Conservation (phyloP, 768 basidiomycete genomes). For the Naematelia aurantialba region DNA sequence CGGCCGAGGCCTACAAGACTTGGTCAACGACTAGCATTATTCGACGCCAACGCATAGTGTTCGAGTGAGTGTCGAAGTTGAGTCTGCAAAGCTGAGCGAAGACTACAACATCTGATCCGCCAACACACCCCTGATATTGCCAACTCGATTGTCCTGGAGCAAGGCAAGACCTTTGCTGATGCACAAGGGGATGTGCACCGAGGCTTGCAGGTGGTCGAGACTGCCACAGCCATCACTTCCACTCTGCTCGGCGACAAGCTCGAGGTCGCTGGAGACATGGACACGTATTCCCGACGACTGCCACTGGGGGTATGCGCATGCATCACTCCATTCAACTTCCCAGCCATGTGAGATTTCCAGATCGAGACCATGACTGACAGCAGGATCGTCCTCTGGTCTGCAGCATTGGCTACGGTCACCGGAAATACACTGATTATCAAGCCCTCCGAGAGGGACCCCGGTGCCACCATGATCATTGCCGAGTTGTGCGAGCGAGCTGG, state of each 20-base stretch:
- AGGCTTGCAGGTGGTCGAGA: constrained; percentile 66
- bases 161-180: constrained; percentile 91
- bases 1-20: constrained; percentile 76
- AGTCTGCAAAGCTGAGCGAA: constrained; percentile 44
- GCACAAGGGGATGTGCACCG: constrained; percentile 92
- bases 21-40: constrained; percentile 86
- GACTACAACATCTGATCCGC: constrained; percentile 81
- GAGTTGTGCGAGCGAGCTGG: constrained; percentile 85
- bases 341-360: constrained; percentile 77
- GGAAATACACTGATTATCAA: constrained; percentile 94
- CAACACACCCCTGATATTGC: constrained; percentile 82
- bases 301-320: constrained; percentile 80
- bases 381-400: constrained; percentile 94
- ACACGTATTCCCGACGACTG: constrained; percentile 72
- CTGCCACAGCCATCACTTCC: constrained; percentile 71
- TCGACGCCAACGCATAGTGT: constrained; percentile 76
- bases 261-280: constrained; percentile 94
- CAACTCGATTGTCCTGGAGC: constrained; percentile 83
- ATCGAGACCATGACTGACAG: constrained; percentile 58
- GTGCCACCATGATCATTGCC: constrained; percentile 95
- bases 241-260: constrained; percentile 85
- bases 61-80: constrained; percentile 64
- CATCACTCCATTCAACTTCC: constrained; percentile 59
- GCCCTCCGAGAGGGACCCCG: constrained; percentile 93
- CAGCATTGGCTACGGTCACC: constrained; percentile 51